Evolutionary conservation across 2,329 filamentous ascomycete genomes (phyloP).

Genomic region (Claviceps sp.): DNA sequence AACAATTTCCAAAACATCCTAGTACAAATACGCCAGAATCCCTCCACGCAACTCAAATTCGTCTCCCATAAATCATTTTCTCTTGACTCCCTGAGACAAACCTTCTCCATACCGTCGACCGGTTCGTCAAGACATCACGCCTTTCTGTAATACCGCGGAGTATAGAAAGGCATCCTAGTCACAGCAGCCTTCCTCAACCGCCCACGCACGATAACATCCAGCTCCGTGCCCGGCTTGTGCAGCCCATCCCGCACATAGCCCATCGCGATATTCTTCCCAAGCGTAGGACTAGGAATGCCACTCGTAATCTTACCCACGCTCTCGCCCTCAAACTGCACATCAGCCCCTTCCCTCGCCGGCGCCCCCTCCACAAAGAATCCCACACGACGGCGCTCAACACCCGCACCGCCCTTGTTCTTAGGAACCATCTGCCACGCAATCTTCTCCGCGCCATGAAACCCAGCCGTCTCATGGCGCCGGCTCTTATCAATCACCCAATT

Average conservation of each 20-base stretch:
- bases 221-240: constrained; percentile 74
- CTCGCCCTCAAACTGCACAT: constrained; percentile 54
- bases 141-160: constrained; percentile 52
- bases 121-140: no score
- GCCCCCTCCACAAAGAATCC: constrained; percentile 75
- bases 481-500: constrained; percentile 76
- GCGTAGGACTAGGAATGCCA: constrained; percentile 74
- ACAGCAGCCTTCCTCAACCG: constrained; percentile 63
- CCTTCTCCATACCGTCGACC: no score
- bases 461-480: constrained; percentile 45
- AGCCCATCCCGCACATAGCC: constrained; percentile 71
- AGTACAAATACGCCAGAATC: no score
- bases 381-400: constrained; percentile 59
- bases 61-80: no score
- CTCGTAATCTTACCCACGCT: constrained; percentile 74
- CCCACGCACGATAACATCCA: constrained; percentile 65
- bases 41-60: not conserved
- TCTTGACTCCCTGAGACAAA: no score
- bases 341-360: constrained; percentile 77
- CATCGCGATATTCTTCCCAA: constrained; percentile 92
- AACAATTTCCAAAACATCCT: not conserved
- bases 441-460: constrained; percentile 74
- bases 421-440: constrained; percentile 67
- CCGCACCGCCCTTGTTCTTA: constrained; percentile 56
- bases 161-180: constrained; percentile 79